phyloP scores from a whole-genome alignment of 768 basidiomycete species.

The Trametes sanguinea region DNA sequence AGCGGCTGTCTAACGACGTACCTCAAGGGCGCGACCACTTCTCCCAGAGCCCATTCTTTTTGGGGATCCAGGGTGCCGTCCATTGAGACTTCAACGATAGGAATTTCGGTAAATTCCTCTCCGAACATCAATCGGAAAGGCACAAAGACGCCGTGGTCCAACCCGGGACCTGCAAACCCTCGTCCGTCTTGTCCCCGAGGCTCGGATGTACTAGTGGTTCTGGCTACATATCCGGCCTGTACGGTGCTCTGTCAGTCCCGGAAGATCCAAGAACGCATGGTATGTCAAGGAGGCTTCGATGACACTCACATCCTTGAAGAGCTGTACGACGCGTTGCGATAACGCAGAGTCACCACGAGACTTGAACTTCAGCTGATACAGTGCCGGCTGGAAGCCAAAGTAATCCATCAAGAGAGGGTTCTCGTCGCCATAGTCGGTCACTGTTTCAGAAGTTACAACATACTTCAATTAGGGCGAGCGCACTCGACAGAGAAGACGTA shows the following conservation, averaged over 20 bases:
- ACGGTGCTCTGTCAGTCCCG: background rate
- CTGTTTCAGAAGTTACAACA: conserved; percentile 35
- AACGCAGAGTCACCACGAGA: conserved; percentile 63
- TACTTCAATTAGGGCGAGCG: conserved; percentile 4
- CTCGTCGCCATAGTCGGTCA: conserved; percentile 75
- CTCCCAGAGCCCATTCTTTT: conserved; percentile 65
- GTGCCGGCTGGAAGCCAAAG: conserved; percentile 59
- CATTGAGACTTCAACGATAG: conserved; percentile 72
- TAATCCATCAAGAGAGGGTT: conserved; percentile 79
- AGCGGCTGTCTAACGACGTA: conserved; percentile 31
- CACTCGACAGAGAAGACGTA: conserved; percentile 30
- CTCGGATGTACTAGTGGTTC: conserved; percentile 51
- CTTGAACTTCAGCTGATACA: conserved; percentile 68
- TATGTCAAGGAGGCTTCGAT: too few species aligned
- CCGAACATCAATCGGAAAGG: conserved; percentile 83
- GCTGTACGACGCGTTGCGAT: conserved; percentile 58
- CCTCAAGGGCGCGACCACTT: conserved; percentile 61
- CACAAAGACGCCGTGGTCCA: conserved; percentile 81
- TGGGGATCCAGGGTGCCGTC: conserved; percentile 59
- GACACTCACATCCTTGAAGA: conserved; percentile 52
- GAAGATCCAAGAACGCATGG: too few species aligned
- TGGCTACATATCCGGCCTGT: conserved; percentile 56
- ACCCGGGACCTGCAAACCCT: conserved; percentile 62
- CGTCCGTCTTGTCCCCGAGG: conserved; percentile 65
- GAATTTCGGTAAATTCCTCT: conserved; percentile 57